These are phyloP conservation scores for cucumber (Cucumis sativus) DNA, from an alignment of 306 rosid species.

Conservation along the genomic window DNA sequence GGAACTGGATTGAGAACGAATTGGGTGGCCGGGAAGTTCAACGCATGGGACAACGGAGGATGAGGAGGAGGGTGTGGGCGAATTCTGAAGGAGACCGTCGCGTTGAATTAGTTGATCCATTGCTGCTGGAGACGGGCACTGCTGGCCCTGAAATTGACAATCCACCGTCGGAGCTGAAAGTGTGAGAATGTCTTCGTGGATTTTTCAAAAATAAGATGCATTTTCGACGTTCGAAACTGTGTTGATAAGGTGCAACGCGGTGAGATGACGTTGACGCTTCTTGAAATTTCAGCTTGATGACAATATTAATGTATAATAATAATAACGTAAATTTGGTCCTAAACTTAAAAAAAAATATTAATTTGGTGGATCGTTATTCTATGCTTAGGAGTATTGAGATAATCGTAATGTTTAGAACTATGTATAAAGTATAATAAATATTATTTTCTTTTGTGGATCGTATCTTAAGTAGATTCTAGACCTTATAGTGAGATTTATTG, in stretches of 20 bases:
- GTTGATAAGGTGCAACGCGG: neutral
- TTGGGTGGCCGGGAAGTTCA: conserved; percentile 5
- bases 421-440: too few species aligned
- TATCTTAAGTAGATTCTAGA: too few species aligned
- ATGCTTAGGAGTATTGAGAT: too few species aligned
- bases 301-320: neutral
- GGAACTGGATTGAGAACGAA: conserved; percentile 26
- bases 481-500: too few species aligned
- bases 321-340: neutral
- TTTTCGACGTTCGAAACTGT: neutral
- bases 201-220: neutral
- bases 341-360: neutral
- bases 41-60: neutral
- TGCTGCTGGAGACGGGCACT: neutral
- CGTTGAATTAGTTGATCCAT: conserved; percentile 7
- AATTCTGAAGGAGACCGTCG: conserved; percentile 14
- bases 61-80: neutral
- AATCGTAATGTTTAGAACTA: too few species aligned
- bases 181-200: too few species aligned
- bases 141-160: too few species aligned
- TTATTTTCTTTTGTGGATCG: too few species aligned
- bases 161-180: too few species aligned
- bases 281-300: neutral
- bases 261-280: neutral
- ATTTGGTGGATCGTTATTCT: too few species aligned